phyloP scores from a whole-genome alignment of 768 basidiomycete genomes.

The Rhodotorula babjevae region DNA sequence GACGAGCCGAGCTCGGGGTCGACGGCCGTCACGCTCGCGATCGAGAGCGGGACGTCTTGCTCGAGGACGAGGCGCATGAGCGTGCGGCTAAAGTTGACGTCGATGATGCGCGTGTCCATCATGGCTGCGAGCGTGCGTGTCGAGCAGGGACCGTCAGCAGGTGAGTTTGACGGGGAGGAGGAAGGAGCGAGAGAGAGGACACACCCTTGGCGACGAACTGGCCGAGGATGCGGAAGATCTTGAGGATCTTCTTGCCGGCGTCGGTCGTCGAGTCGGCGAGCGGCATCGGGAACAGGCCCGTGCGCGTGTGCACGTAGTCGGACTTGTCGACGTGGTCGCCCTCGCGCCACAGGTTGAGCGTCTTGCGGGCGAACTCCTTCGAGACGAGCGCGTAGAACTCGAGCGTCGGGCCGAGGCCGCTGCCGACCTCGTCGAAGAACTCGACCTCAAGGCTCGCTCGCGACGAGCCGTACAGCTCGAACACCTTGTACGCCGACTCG shows the following conservation, averaged over 20 bases:
- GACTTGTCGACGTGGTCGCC: constrained; percentile 46
- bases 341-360: constrained; percentile 87
- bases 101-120: constrained; percentile 94
- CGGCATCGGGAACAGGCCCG: constrained; percentile 83
- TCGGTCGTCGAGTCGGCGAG: constrained; percentile 35
- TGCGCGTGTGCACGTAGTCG: constrained; percentile 72
- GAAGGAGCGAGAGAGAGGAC: too few species aligned
- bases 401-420: constrained; percentile 90
- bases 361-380: constrained; percentile 83
- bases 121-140: constrained; percentile 52
- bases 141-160: neutral
- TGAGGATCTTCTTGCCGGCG: constrained; percentile 65
- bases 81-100: constrained; percentile 88
- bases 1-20: constrained; percentile 82
- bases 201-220: constrained; percentile 81
- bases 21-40: constrained; percentile 71
- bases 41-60: constrained; percentile 73
- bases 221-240: constrained; percentile 82
- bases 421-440: constrained; percentile 98
- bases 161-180: neutral
- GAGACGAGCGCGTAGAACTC: constrained; percentile 99
- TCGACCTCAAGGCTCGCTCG: constrained; percentile 93
- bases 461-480: constrained; percentile 83
- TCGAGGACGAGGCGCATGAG: constrained; percentile 87
- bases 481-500: constrained; percentile 93